These are phyloP conservation scores for Penicillium subrubescens DNA, from an alignment of 495 filamentous ascomycete genomes.

Conservation along the genomic window DNA sequence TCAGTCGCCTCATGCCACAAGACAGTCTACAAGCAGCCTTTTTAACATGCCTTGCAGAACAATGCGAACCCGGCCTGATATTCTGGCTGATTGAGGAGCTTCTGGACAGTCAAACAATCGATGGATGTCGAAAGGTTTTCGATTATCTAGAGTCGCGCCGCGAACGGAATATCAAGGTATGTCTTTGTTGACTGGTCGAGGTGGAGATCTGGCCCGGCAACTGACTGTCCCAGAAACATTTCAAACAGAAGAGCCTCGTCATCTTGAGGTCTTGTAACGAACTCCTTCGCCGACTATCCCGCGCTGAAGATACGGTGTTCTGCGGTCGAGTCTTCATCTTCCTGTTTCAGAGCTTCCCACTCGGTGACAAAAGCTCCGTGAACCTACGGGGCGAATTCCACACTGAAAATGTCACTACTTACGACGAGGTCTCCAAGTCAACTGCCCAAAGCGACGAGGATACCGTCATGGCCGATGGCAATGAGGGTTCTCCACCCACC, in stretches of 20 bases:
- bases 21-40: slow-evolving; percentile 3
- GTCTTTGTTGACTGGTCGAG: not conserved
- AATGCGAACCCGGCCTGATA: slow-evolving; percentile 80
- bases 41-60: slow-evolving; percentile 55
- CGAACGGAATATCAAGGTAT: slow-evolving; percentile 75
- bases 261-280: slow-evolving; percentile 95
- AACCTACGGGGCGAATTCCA: slow-evolving; percentile 97
- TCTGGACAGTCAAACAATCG: slow-evolving; percentile 91
- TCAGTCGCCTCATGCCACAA: slow-evolving; percentile 32
- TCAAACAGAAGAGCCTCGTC: slow-evolving; percentile 80
- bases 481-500: slow-evolving; percentile 25
- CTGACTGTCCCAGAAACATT: slow-evolving; percentile 60
- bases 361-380: slow-evolving; percentile 95
- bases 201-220: not conserved
- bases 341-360: slow-evolving; percentile 93
- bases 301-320: slow-evolving; percentile 95
- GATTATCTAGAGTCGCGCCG: slow-evolving; percentile 92
- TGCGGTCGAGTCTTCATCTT: slow-evolving; percentile 97
- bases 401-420: slow-evolving; percentile 89
- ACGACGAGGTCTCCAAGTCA: slow-evolving; percentile 57
- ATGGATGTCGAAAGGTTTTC: slow-evolving; percentile 86
- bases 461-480: slow-evolving; percentile 66
- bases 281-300: slow-evolving; percentile 82
- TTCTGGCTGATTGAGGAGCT: slow-evolving; percentile 94
- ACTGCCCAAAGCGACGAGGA: slow-evolving; percentile 42